A percentile compares a stretch with the other conserved stretches of the same genome.
Conservation (phyloP, 331 rosid species). For the Malus hybrid region DNA sequence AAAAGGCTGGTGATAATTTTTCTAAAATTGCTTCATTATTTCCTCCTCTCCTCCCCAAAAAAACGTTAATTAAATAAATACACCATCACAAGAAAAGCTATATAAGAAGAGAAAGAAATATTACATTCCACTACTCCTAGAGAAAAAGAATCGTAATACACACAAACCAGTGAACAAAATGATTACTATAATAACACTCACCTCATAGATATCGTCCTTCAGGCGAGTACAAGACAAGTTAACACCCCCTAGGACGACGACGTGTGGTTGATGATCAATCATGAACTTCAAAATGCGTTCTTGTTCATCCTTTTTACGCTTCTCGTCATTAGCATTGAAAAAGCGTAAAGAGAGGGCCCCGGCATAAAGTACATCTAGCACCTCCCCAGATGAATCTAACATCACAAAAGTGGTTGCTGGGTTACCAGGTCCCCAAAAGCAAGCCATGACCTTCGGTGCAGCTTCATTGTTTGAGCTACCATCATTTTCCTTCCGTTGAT, state of each 20-base stretch:
- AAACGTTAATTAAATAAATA: no score
- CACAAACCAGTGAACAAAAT: no score
- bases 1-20: no score
- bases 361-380: constrained; percentile 82
- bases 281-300: constrained; percentile 92
- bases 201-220: constrained; percentile 98
- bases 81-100: no score
- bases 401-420: constrained; percentile 94
- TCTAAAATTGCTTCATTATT: no score
- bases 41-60: no score
- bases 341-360: constrained; percentile 81
- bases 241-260: constrained; percentile 88
- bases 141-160: no score
- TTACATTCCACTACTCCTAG: no score
- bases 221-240: constrained; percentile 84
- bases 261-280: constrained; percentile 99
- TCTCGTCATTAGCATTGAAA: constrained; percentile 71
- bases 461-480: constrained; percentile 79
- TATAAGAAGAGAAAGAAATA: no score
- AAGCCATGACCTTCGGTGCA: constrained; percentile 98
- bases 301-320: constrained; percentile 85
- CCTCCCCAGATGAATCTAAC: constrained; percentile 96
- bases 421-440: constrained; percentile 99
- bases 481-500: constrained; percentile 87
- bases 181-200: constrained; percentile 22